These are phyloP conservation scores for Fusarium beomiforme DNA, from an alignment of 2,329 filamentous ascomycete genomes.

Conservation along the genomic window DNA sequence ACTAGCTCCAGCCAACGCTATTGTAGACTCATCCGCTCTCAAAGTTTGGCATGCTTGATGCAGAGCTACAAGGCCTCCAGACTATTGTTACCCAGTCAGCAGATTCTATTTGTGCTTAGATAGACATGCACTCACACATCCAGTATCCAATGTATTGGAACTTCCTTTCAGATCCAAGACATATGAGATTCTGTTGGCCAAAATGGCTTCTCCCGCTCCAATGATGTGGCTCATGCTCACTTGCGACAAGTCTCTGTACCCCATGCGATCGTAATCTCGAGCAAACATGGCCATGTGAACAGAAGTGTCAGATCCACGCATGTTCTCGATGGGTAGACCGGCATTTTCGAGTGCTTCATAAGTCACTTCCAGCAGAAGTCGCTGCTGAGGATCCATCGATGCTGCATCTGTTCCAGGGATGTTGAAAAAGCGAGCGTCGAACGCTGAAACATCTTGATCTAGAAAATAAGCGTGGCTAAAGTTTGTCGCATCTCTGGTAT, in stretches of 20 bases:
- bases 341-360: conserved; percentile 3
- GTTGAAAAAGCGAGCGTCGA: conserved; percentile 7
- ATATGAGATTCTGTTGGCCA: conserved; percentile 4
- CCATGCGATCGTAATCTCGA: neutral
- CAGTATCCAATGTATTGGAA: neutral
- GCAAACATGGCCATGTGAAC: conserved; percentile 2
- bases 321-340: neutral
- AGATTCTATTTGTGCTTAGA: neutral
- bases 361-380: neutral
- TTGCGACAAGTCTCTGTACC: neutral
- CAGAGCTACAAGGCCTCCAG: neutral
- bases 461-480: conserved; percentile 7
- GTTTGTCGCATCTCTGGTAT: neutral
- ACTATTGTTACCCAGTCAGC: neutral
- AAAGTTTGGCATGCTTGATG: conserved; percentile 3
- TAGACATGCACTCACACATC: neutral
- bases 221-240: neutral
- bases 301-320: neutral
- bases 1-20: too few relatives aligned
- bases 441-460: neutral
- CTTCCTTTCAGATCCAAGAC: neutral
- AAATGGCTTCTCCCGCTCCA: neutral
- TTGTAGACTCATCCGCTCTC: neutral
- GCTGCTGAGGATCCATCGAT: conserved; percentile 6
- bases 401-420: neutral